Evolutionary conservation across 768 basidiomycete species (phyloP).

Genomic region (Hemileccinum impolitum): DNA sequence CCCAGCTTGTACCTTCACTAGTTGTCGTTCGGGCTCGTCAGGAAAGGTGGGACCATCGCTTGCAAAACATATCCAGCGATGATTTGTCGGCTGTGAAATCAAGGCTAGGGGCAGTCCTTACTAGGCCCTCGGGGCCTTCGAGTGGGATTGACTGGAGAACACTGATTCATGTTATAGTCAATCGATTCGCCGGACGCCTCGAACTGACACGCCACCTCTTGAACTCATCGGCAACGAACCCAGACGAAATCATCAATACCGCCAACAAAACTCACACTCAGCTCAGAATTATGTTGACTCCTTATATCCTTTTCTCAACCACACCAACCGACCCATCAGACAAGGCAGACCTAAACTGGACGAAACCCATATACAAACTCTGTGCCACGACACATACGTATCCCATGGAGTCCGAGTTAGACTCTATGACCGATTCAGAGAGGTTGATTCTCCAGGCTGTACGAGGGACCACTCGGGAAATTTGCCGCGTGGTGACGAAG

Average conservation of each 20-base stretch:
- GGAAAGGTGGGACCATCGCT: constrained; percentile 33
- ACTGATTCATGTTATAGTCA: constrained; percentile 27
- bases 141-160: constrained; percentile 36
- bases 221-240: neutral
- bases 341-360: constrained; percentile 21
- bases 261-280: constrained; percentile 17
- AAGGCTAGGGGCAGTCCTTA: constrained; percentile 2
- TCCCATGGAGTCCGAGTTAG: neutral
- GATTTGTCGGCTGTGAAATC: constrained; percentile 18
- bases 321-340: constrained; percentile 1
- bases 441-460: constrained; percentile 9
- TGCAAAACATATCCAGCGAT: constrained; percentile 18
- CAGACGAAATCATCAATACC: constrained; percentile 1
- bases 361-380: constrained; percentile 25
- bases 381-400: constrained; percentile 31
- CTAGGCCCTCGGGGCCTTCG: constrained; percentile 12
- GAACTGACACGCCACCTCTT: constrained; percentile 26
- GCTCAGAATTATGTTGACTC: constrained; percentile 26
- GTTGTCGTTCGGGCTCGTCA: constrained; percentile 19
- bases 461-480: constrained; percentile 40
- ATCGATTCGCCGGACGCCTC: constrained; percentile 33
- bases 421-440: neutral
- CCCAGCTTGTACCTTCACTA: constrained; percentile 29
- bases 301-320: constrained; percentile 25
- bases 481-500: constrained; percentile 42